phyloP scores from a whole-genome alignment of 179 eudicot genomes.

The Spergularia azorica region DNA sequence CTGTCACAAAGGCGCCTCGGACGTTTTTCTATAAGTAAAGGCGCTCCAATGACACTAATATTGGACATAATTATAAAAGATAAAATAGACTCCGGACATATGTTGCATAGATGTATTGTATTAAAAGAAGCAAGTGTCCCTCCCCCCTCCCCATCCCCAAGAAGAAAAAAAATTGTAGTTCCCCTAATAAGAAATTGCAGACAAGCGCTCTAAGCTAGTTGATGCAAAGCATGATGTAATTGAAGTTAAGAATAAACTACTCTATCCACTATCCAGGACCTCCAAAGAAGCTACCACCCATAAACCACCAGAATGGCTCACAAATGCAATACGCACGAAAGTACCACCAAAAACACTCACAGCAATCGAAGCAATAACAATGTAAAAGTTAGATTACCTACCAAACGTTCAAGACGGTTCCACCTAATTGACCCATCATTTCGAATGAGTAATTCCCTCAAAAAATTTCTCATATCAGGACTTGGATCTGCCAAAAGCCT shows the following conservation, averaged over 20 bases:
- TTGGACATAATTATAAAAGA: background rate
- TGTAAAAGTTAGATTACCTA: slow-evolving; percentile 32
- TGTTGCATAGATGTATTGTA: slow-evolving; percentile 2
- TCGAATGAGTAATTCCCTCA: slow-evolving; percentile 80
- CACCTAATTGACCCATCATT: slow-evolving; percentile 96
- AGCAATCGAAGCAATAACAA: background rate
- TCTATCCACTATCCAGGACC: background rate
- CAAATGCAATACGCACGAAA: background rate
- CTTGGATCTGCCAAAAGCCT: slow-evolving; percentile 91
- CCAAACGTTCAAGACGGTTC: slow-evolving; percentile 93
- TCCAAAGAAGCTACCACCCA: background rate
- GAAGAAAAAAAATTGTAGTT: too few relatives aligned
- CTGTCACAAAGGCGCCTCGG: background rate
- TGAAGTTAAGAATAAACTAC: background rate
- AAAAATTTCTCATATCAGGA: slow-evolving; percentile 90
- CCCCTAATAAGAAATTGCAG: background rate
- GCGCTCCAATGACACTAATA: background rate
- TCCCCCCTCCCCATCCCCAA: background rate
- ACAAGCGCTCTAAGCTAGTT: background rate
- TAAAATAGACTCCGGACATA: background rate
- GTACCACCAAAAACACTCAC: background rate
- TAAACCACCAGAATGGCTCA: background rate
- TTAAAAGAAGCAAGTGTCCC: background rate
- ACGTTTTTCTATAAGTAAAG: background rate
- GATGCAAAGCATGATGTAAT: background rate